A percentile compares a stretch with the other conserved stretches of the same genome.
These are phyloP conservation scores for Saccharomycopsis oosterbeekiorum DNA, from an alignment of 805 yeast genomes.

Conservation along the genomic window DNA sequence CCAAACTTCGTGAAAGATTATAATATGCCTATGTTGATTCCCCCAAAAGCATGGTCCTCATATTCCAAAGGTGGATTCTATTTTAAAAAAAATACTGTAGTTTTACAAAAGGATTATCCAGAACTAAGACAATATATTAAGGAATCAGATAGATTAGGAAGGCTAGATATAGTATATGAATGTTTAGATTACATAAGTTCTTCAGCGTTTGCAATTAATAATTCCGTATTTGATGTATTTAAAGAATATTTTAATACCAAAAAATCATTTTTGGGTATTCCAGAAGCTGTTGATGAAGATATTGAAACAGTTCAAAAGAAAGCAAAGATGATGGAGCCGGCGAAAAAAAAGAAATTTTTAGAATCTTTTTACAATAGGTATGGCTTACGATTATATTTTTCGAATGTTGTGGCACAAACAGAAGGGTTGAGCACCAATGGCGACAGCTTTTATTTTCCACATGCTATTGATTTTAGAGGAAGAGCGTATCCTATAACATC, in stretches of 20 bases:
- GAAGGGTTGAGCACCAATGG: neutral
- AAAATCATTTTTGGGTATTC: neutral
- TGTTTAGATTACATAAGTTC: conserved; percentile 1
- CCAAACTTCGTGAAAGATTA: neutral
- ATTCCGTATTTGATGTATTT: neutral
- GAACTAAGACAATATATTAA: neutral
- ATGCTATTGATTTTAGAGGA: conserved; percentile 69
- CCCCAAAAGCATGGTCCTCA: neutral
- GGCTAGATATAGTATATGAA: conserved; percentile 3
- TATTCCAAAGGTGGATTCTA: neutral
- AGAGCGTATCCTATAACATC: conserved; percentile 62
- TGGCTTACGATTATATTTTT: neutral
- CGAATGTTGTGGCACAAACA: neutral
- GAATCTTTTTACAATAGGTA: neutral
- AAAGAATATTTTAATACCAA: neutral
- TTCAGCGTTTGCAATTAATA: conserved; percentile 3
- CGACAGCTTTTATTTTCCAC: conserved; percentile 23
- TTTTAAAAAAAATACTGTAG: neutral
- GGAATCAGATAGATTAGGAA: neutral
- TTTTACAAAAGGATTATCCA: neutral
- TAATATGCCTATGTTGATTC: conserved; percentile 1
- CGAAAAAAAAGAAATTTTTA: neutral
- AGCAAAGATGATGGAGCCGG: neutral
- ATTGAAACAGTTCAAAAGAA: neutral
- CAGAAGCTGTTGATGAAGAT: neutral